Percentiles rank a stretch among this genome's conserved stretches.
Evolutionary conservation across 177 flowering plant genomes (phyloP).

Genomic region (Vitis hybrid): DNA sequence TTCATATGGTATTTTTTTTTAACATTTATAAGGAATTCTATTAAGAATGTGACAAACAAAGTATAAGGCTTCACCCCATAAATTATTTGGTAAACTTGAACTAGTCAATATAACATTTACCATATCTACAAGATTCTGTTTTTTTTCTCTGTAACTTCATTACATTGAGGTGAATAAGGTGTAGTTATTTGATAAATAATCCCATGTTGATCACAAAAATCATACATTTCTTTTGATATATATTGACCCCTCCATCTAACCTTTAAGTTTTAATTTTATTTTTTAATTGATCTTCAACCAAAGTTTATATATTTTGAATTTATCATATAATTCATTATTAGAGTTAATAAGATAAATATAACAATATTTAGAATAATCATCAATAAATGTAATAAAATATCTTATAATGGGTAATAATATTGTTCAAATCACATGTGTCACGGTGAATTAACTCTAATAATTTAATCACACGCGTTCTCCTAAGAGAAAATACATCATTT

Average conservation of each 20-base stretch:
- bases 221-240: background rate
- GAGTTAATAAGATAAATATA: no score
- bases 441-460: no score
- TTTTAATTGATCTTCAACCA: background rate
- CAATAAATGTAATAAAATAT: no score
- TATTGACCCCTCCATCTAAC: conserved; percentile 11
- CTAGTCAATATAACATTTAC: no score
- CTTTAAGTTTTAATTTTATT: conserved; percentile 6
- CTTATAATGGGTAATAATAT: no score
- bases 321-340: background rate
- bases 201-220: conserved; percentile 5
- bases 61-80: background rate
- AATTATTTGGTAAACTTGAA: no score
- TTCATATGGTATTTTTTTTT: background rate
- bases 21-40: conserved; percentile 5
- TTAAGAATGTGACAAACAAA: conserved; percentile 7
- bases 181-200: background rate
- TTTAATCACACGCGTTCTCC: no score
- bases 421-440: no score
- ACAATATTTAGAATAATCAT: no score
- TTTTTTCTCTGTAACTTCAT: background rate
- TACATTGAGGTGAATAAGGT: conserved; percentile 5
- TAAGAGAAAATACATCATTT: no score
- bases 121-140: conserved; percentile 1
- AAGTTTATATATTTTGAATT: background rate